These are phyloP conservation scores for Claviceps fusiformis DNA, from an alignment of 2,329 filamentous ascomycete species.

Conservation along the genomic window DNA sequence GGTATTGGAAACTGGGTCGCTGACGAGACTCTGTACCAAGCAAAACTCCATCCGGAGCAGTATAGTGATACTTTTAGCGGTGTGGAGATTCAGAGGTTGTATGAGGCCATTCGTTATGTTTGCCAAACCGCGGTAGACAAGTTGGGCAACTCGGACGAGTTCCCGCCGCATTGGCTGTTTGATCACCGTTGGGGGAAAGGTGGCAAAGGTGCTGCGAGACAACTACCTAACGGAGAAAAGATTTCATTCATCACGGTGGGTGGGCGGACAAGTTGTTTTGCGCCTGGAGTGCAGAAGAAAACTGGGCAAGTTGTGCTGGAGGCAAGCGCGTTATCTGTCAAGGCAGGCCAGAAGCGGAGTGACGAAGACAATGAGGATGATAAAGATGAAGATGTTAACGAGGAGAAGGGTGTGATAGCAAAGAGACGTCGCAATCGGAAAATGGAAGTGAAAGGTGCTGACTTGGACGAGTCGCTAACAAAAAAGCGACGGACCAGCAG, in stretches of 20 bases:
- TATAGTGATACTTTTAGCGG: conserved; percentile 73
- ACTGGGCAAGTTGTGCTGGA: conserved; percentile 28
- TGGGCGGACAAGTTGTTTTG: conserved; percentile 79
- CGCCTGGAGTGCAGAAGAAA: conserved; percentile 79
- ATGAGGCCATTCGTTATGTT: conserved; percentile 62
- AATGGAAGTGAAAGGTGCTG: conserved; percentile 12
- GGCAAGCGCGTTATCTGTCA: conserved; percentile 29
- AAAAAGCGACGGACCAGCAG: conserved; percentile 15
- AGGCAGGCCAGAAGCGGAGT: conserved; percentile 12
- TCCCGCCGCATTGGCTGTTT: conserved; percentile 81
- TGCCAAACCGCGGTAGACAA: conserved; percentile 67
- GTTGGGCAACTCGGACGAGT: conserved; percentile 69
- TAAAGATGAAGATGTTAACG: background rate
- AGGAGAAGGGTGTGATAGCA: conserved; percentile 10
- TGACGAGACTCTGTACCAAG: conserved; percentile 85
- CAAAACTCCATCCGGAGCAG: conserved; percentile 81
- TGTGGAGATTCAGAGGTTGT: conserved; percentile 56
- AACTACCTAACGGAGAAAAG: conserved; percentile 71
- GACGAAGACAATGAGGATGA: background rate
- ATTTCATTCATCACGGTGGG: conserved; percentile 81
- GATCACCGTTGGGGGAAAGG: conserved; percentile 83
- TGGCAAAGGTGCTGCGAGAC: conserved; percentile 54
- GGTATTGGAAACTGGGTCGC: conserved; percentile 97
- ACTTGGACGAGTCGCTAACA: conserved; percentile 10
- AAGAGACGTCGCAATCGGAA: conserved; percentile 15